Conservation (phyloP, 1,284 basidiomycete species). For the Naganishia cerealis region DNA sequence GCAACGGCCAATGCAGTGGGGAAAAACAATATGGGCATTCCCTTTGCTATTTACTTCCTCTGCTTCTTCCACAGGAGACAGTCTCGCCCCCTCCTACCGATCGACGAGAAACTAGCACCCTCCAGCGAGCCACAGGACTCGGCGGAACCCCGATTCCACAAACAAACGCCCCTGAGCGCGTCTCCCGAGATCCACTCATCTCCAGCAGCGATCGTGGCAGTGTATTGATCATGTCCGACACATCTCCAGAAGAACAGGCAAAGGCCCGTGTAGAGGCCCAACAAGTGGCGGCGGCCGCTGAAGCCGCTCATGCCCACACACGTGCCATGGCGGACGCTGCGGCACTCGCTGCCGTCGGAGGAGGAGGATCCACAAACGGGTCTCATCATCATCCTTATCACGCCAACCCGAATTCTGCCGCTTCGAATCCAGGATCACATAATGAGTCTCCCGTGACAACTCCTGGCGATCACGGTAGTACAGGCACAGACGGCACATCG, state of each 20-base stretch:
- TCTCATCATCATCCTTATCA: conserved; percentile 6
- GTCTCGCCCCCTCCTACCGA: no score
- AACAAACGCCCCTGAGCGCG: no score
- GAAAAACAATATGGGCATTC: not conserved
- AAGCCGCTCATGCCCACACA: conserved; percentile 24
- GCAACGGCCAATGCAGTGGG: not conserved
- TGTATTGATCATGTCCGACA: conserved; percentile 4
- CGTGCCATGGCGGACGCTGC: conserved; percentile 32
- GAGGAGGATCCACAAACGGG: conserved; percentile 26
- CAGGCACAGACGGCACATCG: not conserved
- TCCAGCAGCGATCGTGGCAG: not conserved
- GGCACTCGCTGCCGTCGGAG: conserved; percentile 31
- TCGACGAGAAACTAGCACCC: no score
- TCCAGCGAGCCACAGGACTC: no score
- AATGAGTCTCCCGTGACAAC: conserved; percentile 10
- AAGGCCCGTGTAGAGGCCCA: conserved; percentile 25
- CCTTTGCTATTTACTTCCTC: not conserved
- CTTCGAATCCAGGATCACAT: conserved; percentile 1
- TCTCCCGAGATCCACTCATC: not conserved
- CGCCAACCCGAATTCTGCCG: not conserved
- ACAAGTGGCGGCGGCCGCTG: conserved; percentile 7
- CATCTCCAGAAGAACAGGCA: conserved; percentile 12
- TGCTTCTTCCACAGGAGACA: no score
- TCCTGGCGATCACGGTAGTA: not conserved
- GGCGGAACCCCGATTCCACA: no score